A percentile compares a stretch with the other conserved stretches of the same genome.
Evolutionary conservation across 176 grass and related monocot genomes (phyloP).

Genomic region (sorghum (Sorghum bicolor)): Sorghum_bicolor_NCBIv3 NC_012879.2:5793501-5794000

Average conservation of each 20-base stretch:
- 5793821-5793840: constrained; percentile 6
- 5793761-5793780: constrained; percentile 19
- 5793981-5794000: neutral
- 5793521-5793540: constrained; percentile 76
- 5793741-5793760: neutral
- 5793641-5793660: neutral
- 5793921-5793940: neutral
- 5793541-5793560: constrained; percentile 55
- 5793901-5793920: constrained; percentile 10
- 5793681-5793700: neutral
- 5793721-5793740: constrained; percentile 17
- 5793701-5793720: constrained; percentile 47
- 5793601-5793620: constrained; percentile 40
- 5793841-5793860: neutral
- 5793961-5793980: neutral
- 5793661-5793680: neutral
- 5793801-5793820: neutral
- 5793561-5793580: constrained; percentile 23
- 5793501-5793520: constrained; percentile 34
- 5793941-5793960: neutral
- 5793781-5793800: constrained; percentile 12
- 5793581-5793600: neutral
- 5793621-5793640: neutral
- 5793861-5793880: constrained; percentile 2
- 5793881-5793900: neutral